These are phyloP conservation scores for Pilatotrama ljubarskyi DNA, from an alignment of 768 basidiomycete species.

Conservation along the genomic window DNA sequence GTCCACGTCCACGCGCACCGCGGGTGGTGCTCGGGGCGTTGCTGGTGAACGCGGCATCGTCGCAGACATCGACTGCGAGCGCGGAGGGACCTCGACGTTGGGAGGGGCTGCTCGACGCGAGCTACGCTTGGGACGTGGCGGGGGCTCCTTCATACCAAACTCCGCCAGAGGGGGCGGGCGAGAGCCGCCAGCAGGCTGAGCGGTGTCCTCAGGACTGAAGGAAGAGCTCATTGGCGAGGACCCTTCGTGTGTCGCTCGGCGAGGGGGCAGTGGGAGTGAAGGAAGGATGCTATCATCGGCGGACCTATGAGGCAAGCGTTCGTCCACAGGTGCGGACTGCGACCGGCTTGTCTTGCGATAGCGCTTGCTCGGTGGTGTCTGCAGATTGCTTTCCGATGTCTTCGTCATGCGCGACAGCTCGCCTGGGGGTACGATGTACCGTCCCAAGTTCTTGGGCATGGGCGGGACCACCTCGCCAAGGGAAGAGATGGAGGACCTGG, in stretches of 20 bases:
- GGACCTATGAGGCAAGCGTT: background rate
- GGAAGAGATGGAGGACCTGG: constrained; percentile 60
- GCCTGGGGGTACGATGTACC: constrained; percentile 56
- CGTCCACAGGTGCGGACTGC: constrained; percentile 13
- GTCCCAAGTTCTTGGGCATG: constrained; percentile 38
- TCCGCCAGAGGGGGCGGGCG: constrained; percentile 20
- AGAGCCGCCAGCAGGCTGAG: constrained; percentile 33
- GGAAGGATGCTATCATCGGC: constrained; percentile 4
- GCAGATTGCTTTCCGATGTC: constrained; percentile 1
- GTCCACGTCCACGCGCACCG: constrained; percentile 18
- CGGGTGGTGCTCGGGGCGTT: constrained; percentile 22
- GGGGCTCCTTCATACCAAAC: constrained; percentile 23
- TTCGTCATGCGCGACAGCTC: constrained; percentile 46
- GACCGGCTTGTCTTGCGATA: constrained; percentile 17
- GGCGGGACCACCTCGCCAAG: constrained; percentile 46
- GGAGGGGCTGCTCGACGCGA: constrained; percentile 20
- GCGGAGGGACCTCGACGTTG: constrained; percentile 13
- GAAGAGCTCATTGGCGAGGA: constrained; percentile 49
- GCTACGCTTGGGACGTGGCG: constrained; percentile 31
- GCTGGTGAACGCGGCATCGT: constrained; percentile 22
- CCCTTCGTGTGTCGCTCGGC: constrained; percentile 13
- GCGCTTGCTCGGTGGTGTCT: background rate
- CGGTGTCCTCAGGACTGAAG: constrained; percentile 47
- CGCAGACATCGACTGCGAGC: constrained; percentile 20
- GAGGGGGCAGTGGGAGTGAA: constrained; percentile 23